Evolutionary conservation across 2,329 filamentous ascomycete species (phyloP), one percentile per base, ranked within the genome.

Genomic region (Karstenula rhodostoma): DNA sequence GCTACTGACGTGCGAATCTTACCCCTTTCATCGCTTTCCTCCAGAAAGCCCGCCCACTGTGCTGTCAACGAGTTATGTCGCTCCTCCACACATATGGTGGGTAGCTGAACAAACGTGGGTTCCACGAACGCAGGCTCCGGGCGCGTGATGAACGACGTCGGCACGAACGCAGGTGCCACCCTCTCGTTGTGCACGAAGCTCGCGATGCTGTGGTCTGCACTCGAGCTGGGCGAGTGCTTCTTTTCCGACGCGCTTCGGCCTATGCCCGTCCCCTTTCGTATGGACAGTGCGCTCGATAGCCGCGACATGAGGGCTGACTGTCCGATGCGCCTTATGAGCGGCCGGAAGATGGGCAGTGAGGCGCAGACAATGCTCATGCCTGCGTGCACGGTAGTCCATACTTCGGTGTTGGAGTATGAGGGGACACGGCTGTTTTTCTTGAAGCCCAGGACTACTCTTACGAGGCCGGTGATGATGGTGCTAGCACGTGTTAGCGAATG

Each of bases 291-390:
- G 54, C 54, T 56, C 8, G 46, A 56, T 4, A 56, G 2, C 33
- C 32, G 40, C 17, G 29, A 22, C 43, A 56, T 29, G 22, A 56
- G 32, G 22, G 43, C 32, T 4, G 54, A 48, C 32, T 37, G 6
- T 17, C 23, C 44, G 17, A 59, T 59, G 5, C 44, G 49, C 27
- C 49, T 23, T n/a, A 59, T 22, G 15, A 59, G 50, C 13, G 57
- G 57, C 5, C 50, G 42, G 22, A 59, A 54, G 15, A 59, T 59
- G 13, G 57, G 57, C 19, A 59, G 32, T 22, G 40, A 53, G 12
- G 57, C 57, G 22, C 57, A 59, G 22, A 51, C 50, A 2, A 59
- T 54, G 40, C 57, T 59, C 57, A 59, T 59, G 22, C 57, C 57
- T 6, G 57, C 48, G 27, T 59, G 57, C 19, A 54, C 43, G 2